phyloP scores from a whole-genome alignment of 2,329 filamentous ascomycete genomes.

The Hypoxylon sp. region DNA sequence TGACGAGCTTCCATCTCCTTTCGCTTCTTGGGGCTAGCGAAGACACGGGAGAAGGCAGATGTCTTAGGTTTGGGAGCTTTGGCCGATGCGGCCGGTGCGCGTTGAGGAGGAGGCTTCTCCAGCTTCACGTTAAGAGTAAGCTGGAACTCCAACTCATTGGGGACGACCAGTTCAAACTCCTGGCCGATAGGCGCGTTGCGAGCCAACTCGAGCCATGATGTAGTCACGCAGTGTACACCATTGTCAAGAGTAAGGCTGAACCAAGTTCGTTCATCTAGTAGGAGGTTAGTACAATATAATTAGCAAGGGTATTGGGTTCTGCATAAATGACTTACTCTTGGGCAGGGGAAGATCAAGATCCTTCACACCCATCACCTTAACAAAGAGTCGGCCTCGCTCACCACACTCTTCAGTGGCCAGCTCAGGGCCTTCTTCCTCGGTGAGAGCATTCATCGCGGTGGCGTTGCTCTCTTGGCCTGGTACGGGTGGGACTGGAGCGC shows the following conservation, averaged over 20 bases:
- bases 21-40: conserved; percentile 95
- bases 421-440: conserved; percentile 77
- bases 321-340: conserved; percentile 75
- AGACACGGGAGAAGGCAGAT: conserved; percentile 91
- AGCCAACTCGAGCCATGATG: conserved; percentile 92
- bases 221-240: conserved; percentile 96
- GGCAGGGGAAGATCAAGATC: conserved; percentile 93
- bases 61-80: conserved; percentile 80
- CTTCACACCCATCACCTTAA: conserved; percentile 99
- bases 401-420: conserved; percentile 79
- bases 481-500: conserved; percentile 82
- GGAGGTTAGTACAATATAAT: conserved; percentile 38
- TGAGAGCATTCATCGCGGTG: conserved; percentile 73
- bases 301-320: background rate
- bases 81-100: conserved; percentile 68
- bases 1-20: conserved; percentile 91
- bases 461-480: conserved; percentile 90
- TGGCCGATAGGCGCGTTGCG: conserved; percentile 95
- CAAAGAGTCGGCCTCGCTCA: conserved; percentile 92
- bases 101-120: conserved; percentile 79
- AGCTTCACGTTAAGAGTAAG: conserved; percentile 96
- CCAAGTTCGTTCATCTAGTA: conserved; percentile 85
- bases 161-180: conserved; percentile 97
- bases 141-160: conserved; percentile 98
- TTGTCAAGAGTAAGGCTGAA: conserved; percentile 99